Base-by-base conservation (phyloP, 1,284 basidiomycete species). In the Austroboletus novae-zelandiae region DNA sequence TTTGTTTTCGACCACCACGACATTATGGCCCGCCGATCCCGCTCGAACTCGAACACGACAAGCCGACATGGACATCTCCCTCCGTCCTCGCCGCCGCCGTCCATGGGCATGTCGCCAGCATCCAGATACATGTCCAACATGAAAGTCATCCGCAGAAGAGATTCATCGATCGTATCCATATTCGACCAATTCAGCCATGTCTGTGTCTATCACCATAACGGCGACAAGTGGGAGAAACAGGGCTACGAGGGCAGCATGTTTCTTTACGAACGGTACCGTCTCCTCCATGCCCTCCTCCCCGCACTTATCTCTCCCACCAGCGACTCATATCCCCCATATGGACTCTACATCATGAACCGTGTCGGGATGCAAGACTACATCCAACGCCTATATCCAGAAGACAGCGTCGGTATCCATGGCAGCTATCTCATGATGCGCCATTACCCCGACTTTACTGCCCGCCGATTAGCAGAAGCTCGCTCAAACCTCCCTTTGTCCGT, bases 191-290 rank as follows among this genome's bases (percentile, higher is more conserved):
- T 93, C 69, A 86, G 83, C 57, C 89, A 93, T 71, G 88, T 93
- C 51, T 89, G 86, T 67, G 74, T 90, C 48, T 90, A 89, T 60
- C 81, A 85, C 59, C 77, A 83, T 62, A 81, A 86, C 56, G 84
- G 80, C 10, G 70, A 75, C 57, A 84, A 80, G 59, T 89, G 89
- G 91, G 82, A 86, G 69, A 93, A 93, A 69, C 84, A 89, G 48
- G 89, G 90, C 25, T 89, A 77, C 60, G 92, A 94, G 67, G 92
- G 92, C 2, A 88, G 84, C 61, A 89, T 94, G 81, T 94, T 95
- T 71, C 74, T 95, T 52, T 93, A 89, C 63, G 86, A 91, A 65
- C 77, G 91, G 87, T 90, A 61, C 55, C 66, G 15, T 17, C 15
- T 20, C 13, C 20, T 3, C 34, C 18, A 4, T 11, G 15, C 32